phyloP scores from a whole-genome alignment of 768 basidiomycete genomes.

The Kwoniella mangroviensis region DNA sequence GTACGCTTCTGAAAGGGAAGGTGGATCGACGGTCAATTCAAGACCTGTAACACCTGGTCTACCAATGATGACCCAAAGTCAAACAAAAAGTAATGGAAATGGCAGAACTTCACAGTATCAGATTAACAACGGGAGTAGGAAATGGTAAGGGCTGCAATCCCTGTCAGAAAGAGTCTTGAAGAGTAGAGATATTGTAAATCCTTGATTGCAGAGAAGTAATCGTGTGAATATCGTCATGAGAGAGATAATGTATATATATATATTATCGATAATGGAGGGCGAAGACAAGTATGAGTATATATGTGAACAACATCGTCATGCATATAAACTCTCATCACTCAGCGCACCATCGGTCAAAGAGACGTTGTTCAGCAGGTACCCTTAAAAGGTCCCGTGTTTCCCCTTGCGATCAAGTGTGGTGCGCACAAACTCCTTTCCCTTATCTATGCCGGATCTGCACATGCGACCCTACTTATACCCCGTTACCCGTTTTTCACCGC shows the following conservation, averaged over 20 bases:
- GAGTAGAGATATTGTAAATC: not conserved
- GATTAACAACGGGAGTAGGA: not conserved
- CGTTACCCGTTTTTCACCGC: not conserved
- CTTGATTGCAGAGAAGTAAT: not conserved
- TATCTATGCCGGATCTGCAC: too few species aligned
- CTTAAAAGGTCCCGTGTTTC: too few species aligned
- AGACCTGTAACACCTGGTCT: slow-evolving; percentile 20
- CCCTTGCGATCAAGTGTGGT: not conserved
- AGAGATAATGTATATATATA: too few species aligned
- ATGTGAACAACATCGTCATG: too few species aligned
- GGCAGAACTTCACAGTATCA: not conserved
- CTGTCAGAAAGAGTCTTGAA: too few species aligned
- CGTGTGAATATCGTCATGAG: too few species aligned
- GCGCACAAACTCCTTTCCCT: not conserved
- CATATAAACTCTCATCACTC: too few species aligned
- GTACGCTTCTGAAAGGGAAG: slow-evolving; percentile 67
- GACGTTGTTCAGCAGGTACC: too few species aligned
- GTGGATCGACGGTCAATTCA: slow-evolving; percentile 17
- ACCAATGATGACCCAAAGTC: not conserved
- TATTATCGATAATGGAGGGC: not conserved
- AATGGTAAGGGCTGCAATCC: slow-evolving; percentile 2
- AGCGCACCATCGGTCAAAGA: too few species aligned
- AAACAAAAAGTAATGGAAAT: not conserved
- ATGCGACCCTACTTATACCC: not conserved
- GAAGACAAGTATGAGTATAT: too few species aligned